Evolutionary conservation across 129 eudicot genomes (phyloP).

Genomic region (Sambucus nigra): DNA sequence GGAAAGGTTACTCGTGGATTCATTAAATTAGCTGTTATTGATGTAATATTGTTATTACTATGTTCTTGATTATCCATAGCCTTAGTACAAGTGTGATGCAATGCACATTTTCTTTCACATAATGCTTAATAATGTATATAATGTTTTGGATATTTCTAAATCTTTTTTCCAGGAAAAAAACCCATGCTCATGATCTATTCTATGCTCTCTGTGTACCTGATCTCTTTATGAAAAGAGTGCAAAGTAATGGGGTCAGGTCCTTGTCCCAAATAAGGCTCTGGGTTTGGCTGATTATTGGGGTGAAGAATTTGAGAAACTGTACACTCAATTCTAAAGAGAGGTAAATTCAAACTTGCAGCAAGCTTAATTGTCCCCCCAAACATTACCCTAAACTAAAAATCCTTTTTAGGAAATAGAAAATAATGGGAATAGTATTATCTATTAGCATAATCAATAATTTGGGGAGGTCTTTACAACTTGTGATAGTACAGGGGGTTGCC

Average conservation of each 20-base stretch:
- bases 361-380: background rate
- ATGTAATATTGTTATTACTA: background rate
- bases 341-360: constrained; percentile 19
- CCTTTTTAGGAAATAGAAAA: too few relatives aligned
- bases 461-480: too few relatives aligned
- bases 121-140: background rate
- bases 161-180: constrained; percentile 71
- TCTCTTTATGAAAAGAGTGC: constrained; percentile 90
- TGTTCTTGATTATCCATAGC: background rate
- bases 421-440: too few relatives aligned
- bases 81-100: too few relatives aligned
- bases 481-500: too few relatives aligned
- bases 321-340: constrained; percentile 71
- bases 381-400: too few relatives aligned
- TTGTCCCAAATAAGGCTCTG: constrained; percentile 89
- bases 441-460: too few relatives aligned
- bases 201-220: constrained; percentile 97
- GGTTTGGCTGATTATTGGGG: constrained; percentile 99
- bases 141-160: background rate
- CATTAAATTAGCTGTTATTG: background rate
- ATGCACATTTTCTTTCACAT: background rate
- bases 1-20: constrained; percentile 51
- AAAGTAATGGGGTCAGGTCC: constrained; percentile 70
- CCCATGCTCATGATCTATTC: constrained; percentile 83
- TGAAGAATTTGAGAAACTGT: constrained; percentile 66